Base-by-base conservation (phyloP, 2,329 filamentous ascomycete species). In the Colletotrichum euphorbiae region DNA sequence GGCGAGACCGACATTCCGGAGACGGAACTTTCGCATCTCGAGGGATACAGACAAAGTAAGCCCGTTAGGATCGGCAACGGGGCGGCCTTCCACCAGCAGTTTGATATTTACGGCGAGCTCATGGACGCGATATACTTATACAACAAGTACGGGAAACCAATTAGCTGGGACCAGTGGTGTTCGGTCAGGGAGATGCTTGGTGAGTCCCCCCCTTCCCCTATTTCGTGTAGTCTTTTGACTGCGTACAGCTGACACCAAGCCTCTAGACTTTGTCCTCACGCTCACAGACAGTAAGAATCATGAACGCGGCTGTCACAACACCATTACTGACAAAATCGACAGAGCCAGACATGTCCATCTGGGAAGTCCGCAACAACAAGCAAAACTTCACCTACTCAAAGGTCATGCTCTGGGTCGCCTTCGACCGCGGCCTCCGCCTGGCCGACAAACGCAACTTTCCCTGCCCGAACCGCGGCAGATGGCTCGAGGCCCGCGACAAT, bases 301-400 rank as follows among this genome's bases (percentile, higher is more conserved):
- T 12, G 3, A 28, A 13, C 13, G 28, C 3, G 1, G 7, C n/a
- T 21, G 6, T 28, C 28, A 28, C 28, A 28, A 31, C 12, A 8
- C 12, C 45, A 3, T 63, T 19, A 24, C 62, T 72, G 65, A 76
- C 54, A 36, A 8, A 7, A 7, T 28, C 52, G 36, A 3, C 7
- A 85, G 84, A 90, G 48, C 88, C 89, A 12, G 91, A 94, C 74
- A 93, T 93, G 91, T 93, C 90, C 3, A 94, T 94, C 73, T 94
- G 91, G 92, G 92, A 94, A 76, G 91, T 93, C 6, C 87, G 91
- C 46, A 91, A 91, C 71, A 81, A 89, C 73, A 91, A 91, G 75
- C 91, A 93, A 77, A 88, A 93, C 74, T 94, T 93, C 72, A 88
- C 90, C 13, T 94, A 94, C 78, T 92, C 90, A n/a, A 93, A 94